Conservation (phyloP, 2,329 filamentous ascomycete genomes). For the Daldinia eschscholtzii region DNA sequence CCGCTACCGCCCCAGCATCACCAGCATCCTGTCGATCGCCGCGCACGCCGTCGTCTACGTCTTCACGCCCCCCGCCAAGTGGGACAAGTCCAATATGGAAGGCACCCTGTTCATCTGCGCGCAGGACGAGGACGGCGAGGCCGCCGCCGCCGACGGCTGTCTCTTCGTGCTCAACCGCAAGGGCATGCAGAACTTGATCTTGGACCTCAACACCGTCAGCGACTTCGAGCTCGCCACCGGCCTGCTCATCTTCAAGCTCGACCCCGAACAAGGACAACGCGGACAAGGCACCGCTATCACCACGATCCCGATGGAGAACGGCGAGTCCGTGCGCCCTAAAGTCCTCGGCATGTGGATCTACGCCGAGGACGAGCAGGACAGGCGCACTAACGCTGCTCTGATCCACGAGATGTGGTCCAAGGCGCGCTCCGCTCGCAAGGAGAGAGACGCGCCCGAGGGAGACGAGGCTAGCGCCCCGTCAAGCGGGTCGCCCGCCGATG, state of each 20-base stretch:
- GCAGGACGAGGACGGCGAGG: constrained; percentile 55
- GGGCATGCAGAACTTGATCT: constrained; percentile 76
- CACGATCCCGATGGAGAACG: constrained; percentile 45
- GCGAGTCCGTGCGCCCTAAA: constrained; percentile 39
- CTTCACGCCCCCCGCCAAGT: constrained; percentile 71
- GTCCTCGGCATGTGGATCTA: constrained; percentile 49
- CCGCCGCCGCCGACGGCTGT: constrained; percentile 59
- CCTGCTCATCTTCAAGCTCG: constrained; percentile 64
- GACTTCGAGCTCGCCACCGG: constrained; percentile 73
- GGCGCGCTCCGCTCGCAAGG: constrained; percentile 35
- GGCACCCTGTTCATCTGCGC: constrained; percentile 91
- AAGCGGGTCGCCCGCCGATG: constrained; percentile 18
- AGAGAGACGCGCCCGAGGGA: background rate
- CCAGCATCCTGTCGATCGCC: constrained; percentile 80
- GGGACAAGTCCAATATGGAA: constrained; percentile 89
- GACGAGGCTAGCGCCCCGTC: constrained; percentile 16
- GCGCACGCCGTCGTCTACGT: constrained; percentile 89
- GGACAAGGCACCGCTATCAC: background rate
- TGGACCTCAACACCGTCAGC: constrained; percentile 71
- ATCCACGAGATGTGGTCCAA: constrained; percentile 50
- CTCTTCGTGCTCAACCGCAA: constrained; percentile 81
- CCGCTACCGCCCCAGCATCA: constrained; percentile 82
- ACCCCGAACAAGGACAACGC: constrained; percentile 37
- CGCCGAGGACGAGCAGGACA: constrained; percentile 47
- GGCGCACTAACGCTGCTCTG: constrained; percentile 45